phyloP scores from a whole-genome alignment of 2,329 filamentous ascomycete species.

The Thielaviopsis euricoi region DNA sequence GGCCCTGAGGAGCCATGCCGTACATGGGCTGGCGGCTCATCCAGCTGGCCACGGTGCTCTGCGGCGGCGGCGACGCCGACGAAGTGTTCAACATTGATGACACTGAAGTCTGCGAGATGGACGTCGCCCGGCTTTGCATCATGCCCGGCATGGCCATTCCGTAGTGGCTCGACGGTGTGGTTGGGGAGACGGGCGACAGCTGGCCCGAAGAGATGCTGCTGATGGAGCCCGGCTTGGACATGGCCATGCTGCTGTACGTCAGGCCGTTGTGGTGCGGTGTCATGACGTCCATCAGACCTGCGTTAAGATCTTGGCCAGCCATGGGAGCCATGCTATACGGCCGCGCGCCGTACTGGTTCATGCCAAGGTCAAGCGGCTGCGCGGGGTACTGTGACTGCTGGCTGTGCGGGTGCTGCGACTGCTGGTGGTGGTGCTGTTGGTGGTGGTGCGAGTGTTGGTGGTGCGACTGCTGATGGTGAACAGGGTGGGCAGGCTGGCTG shows the following conservation, averaged over 20 bases:
- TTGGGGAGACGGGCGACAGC: constrained; percentile 6
- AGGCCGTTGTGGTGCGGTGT: not conserved
- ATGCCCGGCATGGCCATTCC: not conserved
- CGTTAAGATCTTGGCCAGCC: not conserved
- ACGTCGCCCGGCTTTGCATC: not conserved
- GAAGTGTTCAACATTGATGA: constrained; percentile 9
- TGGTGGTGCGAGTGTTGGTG: not conserved
- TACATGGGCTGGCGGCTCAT: constrained; percentile 5
- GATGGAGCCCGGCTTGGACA: constrained; percentile 6
- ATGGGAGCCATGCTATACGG: constrained; percentile 3
- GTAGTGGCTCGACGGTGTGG: constrained; percentile 1
- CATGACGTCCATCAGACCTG: not conserved
- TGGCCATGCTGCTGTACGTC: constrained; percentile 1
- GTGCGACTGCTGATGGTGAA: not conserved
- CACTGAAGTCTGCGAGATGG: constrained; percentile 5
- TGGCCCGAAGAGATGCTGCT: constrained; percentile 8
- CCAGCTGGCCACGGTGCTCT: not conserved
- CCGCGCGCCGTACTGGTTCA: constrained; percentile 3
- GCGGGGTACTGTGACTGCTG: constrained; percentile 5
- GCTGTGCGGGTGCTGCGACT: not conserved
- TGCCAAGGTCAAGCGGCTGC: constrained; percentile 5
- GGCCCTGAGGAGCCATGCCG: not conserved
- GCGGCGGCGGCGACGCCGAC: constrained; percentile 1
- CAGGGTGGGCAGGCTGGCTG: constrained; percentile 3
- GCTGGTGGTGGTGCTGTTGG: not conserved